Evolutionary conservation across 129 eudicot genomes (phyloP), one percentile per base, ranked within the genome.

Genomic region (Pittosporum tobira): DNA sequence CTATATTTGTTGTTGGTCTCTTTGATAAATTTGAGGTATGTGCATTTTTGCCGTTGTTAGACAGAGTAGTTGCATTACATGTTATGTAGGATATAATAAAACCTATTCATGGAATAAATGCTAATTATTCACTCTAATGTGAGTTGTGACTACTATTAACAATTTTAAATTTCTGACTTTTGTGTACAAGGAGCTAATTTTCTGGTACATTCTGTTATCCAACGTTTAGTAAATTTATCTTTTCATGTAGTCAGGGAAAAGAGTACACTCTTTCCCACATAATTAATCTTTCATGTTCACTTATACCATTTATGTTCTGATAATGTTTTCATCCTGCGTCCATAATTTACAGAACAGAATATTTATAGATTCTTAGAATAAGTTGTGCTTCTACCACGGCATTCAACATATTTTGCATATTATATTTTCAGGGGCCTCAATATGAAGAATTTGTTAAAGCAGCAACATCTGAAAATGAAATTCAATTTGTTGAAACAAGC

Each of bases 371-470:
- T 52, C n/a, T n/a, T n/a, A n/a, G n/a, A 58, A 58, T 40, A 28
- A 27, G 40, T 13, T 8, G 1, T 47, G n/a, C 45, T 54, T 24
- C 25, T 54, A 48, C 12, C 5, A 28, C 14, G 14, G 37, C 59
- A 23, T 2, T 55, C 14, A 54, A 61, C 38, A 45, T 31, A 12
- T 40, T n/a, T 57, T 11, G 27, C 3, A 16, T 22, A 4, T 59
- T 22, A 43, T 12, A 29, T 43, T 59, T 20, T 18, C 71, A 90
- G 97, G 97, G 95, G 34, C 71, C 75, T 25, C 78, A 80, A 42
- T 80, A 90, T 71, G 94, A 64, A 50, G 95, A 85, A 72, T 90
- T 90, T 67, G 53, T 76, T 22, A 78, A 85, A 57, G 87, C 97
- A 34, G 89, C 97, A 59, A 63, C 57, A 46, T 69, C 79, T 20